Conservation (phyloP, 192 early-diverging fungal species). For the Coemansia biformis region DNA sequence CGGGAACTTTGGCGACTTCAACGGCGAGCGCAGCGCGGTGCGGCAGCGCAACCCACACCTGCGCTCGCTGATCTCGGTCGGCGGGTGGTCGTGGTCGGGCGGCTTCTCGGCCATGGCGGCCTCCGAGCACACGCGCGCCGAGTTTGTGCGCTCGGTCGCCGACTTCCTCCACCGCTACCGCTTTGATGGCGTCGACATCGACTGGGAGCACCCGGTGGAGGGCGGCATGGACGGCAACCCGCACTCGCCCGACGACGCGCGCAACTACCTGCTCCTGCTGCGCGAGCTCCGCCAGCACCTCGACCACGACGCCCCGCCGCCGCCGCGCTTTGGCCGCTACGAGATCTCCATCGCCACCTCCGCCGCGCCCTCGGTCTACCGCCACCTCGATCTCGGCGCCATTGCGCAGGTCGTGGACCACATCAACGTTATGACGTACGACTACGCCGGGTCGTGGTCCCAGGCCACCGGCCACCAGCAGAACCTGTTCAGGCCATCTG, state of each 20-base stretch:
- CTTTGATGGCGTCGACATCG: conserved; percentile 60
- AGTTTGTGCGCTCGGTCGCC: conserved; percentile 56
- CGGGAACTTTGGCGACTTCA: conserved; percentile 60
- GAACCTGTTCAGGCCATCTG: conserved; percentile 64
- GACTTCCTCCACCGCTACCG: conserved; percentile 42
- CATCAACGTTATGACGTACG: conserved; percentile 94
- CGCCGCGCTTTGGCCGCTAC: conserved; percentile 51
- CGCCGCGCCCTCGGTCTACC: conserved; percentile 59
- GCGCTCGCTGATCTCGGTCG: conserved; percentile 67
- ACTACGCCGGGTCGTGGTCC: conserved; percentile 67
- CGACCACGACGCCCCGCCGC: conserved; percentile 33
- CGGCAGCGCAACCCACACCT: conserved; percentile 59
- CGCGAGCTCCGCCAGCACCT: conserved; percentile 64
- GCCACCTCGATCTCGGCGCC: conserved; percentile 54
- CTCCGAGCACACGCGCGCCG: conserved; percentile 42
- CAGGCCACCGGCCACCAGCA: conserved; percentile 75
- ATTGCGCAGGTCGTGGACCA: conserved; percentile 64
- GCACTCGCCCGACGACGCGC: conserved; percentile 63
- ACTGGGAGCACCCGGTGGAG: conserved; percentile 77
- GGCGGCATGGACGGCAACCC: conserved; percentile 57
- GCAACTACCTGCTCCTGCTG: conserved; percentile 74
- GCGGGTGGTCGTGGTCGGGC: conserved; percentile 72
- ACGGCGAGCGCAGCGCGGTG: conserved; percentile 49
- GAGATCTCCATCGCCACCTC: conserved; percentile 66
- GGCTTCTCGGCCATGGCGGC: conserved; percentile 64